Conservation (phyloP, 805 yeast genomes). For the Pachysolen tannophilus region DNA sequence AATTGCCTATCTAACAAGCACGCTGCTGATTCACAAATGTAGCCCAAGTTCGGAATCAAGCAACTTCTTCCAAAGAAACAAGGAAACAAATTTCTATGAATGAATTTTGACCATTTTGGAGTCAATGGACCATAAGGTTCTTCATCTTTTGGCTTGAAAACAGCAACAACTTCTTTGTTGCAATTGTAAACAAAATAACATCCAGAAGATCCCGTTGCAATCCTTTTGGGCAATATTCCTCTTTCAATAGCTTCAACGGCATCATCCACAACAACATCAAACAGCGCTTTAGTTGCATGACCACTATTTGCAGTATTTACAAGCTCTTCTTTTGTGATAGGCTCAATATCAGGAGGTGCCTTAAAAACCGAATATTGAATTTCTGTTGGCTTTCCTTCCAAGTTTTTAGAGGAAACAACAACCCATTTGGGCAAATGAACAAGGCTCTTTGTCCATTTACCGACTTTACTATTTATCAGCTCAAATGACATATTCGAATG, state of each 20-base stretch:
- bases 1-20: constrained; percentile 55
- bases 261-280: constrained; percentile 31
- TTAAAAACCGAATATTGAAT: constrained; percentile 51
- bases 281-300: constrained; percentile 21
- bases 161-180: constrained; percentile 36
- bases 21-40: constrained; percentile 67
- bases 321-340: constrained; percentile 19
- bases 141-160: constrained; percentile 74
- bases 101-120: constrained; percentile 77
- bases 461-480: constrained; percentile 1
- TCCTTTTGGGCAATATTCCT: constrained; percentile 41
- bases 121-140: constrained; percentile 75
- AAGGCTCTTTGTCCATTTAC: constrained; percentile 16
- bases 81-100: constrained; percentile 67
- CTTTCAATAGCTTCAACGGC: constrained; percentile 38
- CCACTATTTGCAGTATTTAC: constrained; percentile 20
- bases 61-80: constrained; percentile 72
- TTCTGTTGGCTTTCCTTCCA: constrained; percentile 24
- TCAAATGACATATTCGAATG: constrained; percentile 15
- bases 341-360: constrained; percentile 25
- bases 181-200: constrained; percentile 48
- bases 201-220: constrained; percentile 63
- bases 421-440: constrained; percentile 20
- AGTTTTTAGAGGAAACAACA: constrained; percentile 9
- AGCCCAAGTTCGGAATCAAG: constrained; percentile 64